Conservation (phyloP, 1,139 yeast genomes). For the Candida tropicalis region DNA sequence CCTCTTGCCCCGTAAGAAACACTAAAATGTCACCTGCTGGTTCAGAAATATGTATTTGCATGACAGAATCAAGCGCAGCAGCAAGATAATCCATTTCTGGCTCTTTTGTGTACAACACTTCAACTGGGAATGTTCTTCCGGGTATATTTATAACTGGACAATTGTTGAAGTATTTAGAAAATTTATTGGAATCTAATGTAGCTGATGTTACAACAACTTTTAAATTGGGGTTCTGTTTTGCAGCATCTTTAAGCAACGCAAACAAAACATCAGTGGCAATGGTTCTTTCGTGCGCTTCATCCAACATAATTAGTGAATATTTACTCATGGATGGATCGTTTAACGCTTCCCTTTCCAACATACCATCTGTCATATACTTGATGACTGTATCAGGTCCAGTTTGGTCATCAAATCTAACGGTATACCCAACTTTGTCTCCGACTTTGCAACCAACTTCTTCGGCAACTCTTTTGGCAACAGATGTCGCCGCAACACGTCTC, state of each 20-base stretch:
- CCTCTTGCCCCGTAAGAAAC: conserved; percentile 96
- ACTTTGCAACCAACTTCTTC: conserved; percentile 91
- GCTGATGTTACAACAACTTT: conserved; percentile 97
- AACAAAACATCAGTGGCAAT: conserved; percentile 94
- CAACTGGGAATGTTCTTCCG: conserved; percentile 97
- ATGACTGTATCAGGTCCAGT: conserved; percentile 74
- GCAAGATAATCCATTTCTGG: conserved; percentile 93
- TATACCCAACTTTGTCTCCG: conserved; percentile 93
- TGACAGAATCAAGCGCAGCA: conserved; percentile 90
- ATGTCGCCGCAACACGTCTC: conserved; percentile 97
- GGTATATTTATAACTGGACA: conserved; percentile 97
- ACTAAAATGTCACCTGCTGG: conserved; percentile 89
- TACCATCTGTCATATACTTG: conserved; percentile 99
- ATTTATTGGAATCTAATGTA: conserved; percentile 95
- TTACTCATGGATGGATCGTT: conserved; percentile 81
- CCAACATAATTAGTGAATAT: conserved; percentile 89
- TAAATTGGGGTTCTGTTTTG: conserved; percentile 78
- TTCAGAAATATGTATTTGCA: conserved; percentile 96
- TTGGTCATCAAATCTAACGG: conserved; percentile 90
- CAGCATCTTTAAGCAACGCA: conserved; percentile 89
- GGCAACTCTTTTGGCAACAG: conserved; percentile 95
- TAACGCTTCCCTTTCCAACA: conserved; percentile 97
- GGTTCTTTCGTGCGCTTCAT: conserved; percentile 98
- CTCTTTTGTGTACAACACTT: conserved; percentile 94
- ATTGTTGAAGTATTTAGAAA: conserved; percentile 82